Evolutionary conservation across 176 grass and related monocot species (phyloP).

Genomic region (Raddia guianensis): DNA sequence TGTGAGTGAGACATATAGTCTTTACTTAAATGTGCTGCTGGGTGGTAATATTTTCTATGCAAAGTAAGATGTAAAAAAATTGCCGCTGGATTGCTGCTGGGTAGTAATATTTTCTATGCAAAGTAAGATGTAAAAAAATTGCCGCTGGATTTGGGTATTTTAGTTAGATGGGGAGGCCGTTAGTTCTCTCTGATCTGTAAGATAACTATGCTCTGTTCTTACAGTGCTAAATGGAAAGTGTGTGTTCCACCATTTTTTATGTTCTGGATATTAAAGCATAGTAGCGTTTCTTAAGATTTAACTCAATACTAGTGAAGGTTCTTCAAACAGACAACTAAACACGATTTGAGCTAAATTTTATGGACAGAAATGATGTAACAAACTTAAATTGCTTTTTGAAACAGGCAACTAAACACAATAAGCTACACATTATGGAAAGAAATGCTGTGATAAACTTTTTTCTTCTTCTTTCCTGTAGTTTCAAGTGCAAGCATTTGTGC

Average conservation of each 20-base stretch:
- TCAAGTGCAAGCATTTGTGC: conserved; percentile 27
- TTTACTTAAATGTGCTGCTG: too few species aligned
- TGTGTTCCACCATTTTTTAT: not conserved
- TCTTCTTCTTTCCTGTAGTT: not conserved
- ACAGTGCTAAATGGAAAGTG: too few species aligned
- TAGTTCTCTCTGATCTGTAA: too few species aligned
- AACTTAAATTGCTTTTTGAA: not conserved
- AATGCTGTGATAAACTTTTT: not conserved
- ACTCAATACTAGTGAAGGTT: conserved; percentile 16
- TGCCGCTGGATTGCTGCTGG: too few species aligned
- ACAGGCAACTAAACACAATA: not conserved
- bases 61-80: too few species aligned
- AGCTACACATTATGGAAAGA: not conserved
- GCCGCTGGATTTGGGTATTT: too few species aligned
- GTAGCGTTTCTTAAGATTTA: conserved; percentile 9
- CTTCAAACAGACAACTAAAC: not conserved
- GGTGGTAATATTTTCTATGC: too few species aligned
- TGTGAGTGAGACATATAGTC: too few species aligned
- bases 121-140: too few species aligned
- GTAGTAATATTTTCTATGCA: too few species aligned
- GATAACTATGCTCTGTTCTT: too few species aligned
- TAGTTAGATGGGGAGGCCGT: too few species aligned
- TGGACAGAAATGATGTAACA: not conserved
- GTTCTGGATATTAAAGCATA: conserved; percentile 20
- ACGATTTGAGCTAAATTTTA: not conserved